Base-by-base conservation (phyloP, 306 rosid genomes). In the Notholithocarpus densiflorus region DNA sequence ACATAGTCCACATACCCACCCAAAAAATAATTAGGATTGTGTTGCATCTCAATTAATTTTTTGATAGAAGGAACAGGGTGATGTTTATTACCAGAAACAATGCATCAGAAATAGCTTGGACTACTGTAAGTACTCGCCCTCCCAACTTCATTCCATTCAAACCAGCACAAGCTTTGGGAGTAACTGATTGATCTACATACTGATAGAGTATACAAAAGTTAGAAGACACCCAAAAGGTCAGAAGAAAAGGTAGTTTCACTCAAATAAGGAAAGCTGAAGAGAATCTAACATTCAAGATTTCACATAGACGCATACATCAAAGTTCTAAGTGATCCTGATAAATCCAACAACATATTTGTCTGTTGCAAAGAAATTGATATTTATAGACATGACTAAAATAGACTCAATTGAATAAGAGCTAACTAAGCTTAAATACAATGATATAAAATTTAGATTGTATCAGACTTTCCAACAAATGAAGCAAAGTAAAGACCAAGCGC, bases 71-170 rank as follows among this genome's bases (percentile, higher is more conserved):
- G 72, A 74, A 64, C 29, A 72, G 27, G 65, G 77, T 31, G 82
- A 31, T 14, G 54, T 77, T 72, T 45, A 56, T 64, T 93, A 93
- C 99, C 96, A 15, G 34, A 73, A 88, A 76, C 37, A 77, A 56
- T 66, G 79, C 85, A 79, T 87, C 66, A 72, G 81, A 91, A 81
- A 70, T 78, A 45, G 94, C 94, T 72, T 81, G 98, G 82, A 91
- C 89, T 64, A 81, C 99, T 77, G 95, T 95, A 37, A 93, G 80
- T 43, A 90, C 86, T 87, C 82, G 75, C 61, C 98, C 98, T 37
- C 92, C 98, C 79, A 95, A 79, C 82, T 90, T 91, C 87, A 93
- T 83, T 77, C 99, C 97, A 81, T 90, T 93, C 80, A 93, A 91
- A 72, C 96, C 98, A 10, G 92, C 91, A 87, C 99, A 91, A 32